These are phyloP conservation scores for Schwanniomyces etchellsii DNA, from an alignment of 1,139 yeast genomes.

Conservation along the genomic window DNA sequence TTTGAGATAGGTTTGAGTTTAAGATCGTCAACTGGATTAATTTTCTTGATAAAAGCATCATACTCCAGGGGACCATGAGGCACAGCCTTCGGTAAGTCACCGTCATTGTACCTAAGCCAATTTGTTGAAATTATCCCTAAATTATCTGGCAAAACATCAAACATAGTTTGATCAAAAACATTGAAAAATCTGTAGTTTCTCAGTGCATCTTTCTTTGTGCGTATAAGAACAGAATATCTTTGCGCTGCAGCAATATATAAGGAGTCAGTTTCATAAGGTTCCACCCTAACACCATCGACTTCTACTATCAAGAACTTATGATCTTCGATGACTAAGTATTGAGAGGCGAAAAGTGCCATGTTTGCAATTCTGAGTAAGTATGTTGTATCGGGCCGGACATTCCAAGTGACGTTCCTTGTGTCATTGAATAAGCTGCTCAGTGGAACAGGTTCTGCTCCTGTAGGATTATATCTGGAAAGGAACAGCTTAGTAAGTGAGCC, in stretches of 20 bases:
- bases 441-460: conserved; percentile 97
- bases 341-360: conserved; percentile 84
- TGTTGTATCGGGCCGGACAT: conserved; percentile 73
- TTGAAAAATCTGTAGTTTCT: conserved; percentile 75
- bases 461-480: conserved; percentile 73
- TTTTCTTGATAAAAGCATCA: conserved; percentile 37
- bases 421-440: conserved; percentile 74
- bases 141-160: conserved; percentile 64
- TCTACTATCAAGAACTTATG: conserved; percentile 80
- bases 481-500: conserved; percentile 49
- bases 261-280: conserved; percentile 53
- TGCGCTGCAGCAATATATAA: conserved; percentile 73
- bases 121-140: conserved; percentile 67
- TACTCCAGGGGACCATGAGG: conserved; percentile 10
- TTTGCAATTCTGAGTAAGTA: conserved; percentile 74
- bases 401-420: conserved; percentile 63
- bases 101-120: conserved; percentile 54
- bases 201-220: conserved; percentile 56
- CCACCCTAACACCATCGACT: conserved; percentile 74
- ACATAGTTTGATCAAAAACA: conserved; percentile 70
- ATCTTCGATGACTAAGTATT: conserved; percentile 79
- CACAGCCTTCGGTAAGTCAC: conserved; percentile 33
- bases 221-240: conserved; percentile 67
- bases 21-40: conserved; percentile 60
- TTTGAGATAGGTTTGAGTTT: conserved; percentile 52